Percentiles rank a stretch among this genome's conserved stretches.
Evolutionary conservation across 1,284 basidiomycete genomes (phyloP).

Genomic region (Golubevia pallescens): DNA sequence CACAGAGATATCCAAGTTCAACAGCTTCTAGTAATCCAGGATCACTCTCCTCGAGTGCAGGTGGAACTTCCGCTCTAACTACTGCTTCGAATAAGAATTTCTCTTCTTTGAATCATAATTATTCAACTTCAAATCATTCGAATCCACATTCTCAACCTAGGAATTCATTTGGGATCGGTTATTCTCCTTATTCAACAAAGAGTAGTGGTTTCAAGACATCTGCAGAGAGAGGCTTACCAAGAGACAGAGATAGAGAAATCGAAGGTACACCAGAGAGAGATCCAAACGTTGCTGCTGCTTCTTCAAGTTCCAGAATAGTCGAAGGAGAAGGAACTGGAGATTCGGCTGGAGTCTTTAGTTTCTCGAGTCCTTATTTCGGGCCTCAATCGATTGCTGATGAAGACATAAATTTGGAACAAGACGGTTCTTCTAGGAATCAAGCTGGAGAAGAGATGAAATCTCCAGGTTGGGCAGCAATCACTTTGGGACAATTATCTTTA

Average conservation of each 20-base stretch:
- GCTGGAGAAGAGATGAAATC: not conserved
- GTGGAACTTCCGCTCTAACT: slow-evolving; percentile 30
- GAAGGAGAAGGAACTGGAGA: slow-evolving; percentile 19
- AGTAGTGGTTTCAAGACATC: slow-evolving; percentile 50
- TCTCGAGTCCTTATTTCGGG: slow-evolving; percentile 49
- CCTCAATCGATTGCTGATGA: slow-evolving; percentile 36
- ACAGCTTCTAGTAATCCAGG: slow-evolving; percentile 9
- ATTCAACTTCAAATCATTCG: slow-evolving; percentile 24
- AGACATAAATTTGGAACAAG: not conserved
- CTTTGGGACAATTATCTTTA: not conserved
- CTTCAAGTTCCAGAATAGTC: not conserved
- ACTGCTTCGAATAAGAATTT: slow-evolving; percentile 23
- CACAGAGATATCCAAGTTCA: not conserved
- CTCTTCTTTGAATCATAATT: slow-evolving; percentile 10
- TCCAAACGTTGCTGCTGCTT: slow-evolving; percentile 20
- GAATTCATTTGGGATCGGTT: slow-evolving; percentile 34
- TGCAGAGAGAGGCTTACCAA: slow-evolving; percentile 35
- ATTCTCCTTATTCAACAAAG: slow-evolving; percentile 15
- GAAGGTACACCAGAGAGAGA: not conserved
- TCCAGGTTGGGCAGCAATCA: not conserved
- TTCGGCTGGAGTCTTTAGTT: slow-evolving; percentile 42
- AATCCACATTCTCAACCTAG: slow-evolving; percentile 14
- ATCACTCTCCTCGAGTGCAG: slow-evolving; percentile 37
- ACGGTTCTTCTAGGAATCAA: not conserved
- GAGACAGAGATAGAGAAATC: not conserved